These are phyloP conservation scores for Musa schizocarpa DNA, from an alignment of 176 grass and related monocot genomes.

Conservation along the genomic window DNA sequence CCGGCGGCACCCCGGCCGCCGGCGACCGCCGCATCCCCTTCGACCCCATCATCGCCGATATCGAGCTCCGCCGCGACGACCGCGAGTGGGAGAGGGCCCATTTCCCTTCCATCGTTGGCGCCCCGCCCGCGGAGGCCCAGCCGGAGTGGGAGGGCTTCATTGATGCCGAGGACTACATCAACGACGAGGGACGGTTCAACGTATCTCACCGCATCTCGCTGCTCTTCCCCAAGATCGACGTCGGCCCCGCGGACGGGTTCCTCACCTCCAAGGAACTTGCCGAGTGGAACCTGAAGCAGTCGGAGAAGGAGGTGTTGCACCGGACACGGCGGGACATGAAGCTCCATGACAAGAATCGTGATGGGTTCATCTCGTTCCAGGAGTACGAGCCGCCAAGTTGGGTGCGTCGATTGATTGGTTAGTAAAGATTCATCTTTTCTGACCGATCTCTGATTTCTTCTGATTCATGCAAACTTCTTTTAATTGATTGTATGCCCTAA, in stretches of 20 bases:
- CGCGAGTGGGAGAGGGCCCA: slow-evolving; percentile 72
- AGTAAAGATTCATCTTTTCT: slow-evolving; percentile 13
- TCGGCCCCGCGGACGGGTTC: slow-evolving; percentile 48
- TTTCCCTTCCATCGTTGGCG: slow-evolving; percentile 34
- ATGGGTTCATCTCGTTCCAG: slow-evolving; percentile 62
- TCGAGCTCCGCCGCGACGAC: slow-evolving; percentile 63
- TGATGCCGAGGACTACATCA: slow-evolving; percentile 62
- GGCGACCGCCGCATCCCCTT: slow-evolving; percentile 43
- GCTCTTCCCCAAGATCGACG: slow-evolving; percentile 82
- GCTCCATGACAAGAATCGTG: slow-evolving; percentile 70
- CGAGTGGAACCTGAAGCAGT: slow-evolving; percentile 63
- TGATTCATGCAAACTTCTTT: not conserved
- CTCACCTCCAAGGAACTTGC: slow-evolving; percentile 58
- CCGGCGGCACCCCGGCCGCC: not conserved
- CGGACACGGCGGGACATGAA: slow-evolving; percentile 65
- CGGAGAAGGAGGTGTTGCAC: slow-evolving; percentile 62
- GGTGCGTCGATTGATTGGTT: slow-evolving; percentile 68
- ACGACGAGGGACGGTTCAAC: slow-evolving; percentile 60
- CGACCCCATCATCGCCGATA: slow-evolving; percentile 69
- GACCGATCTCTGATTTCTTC: slow-evolving; percentile 15
- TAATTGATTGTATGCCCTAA: not conserved
- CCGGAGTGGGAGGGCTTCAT: slow-evolving; percentile 50
- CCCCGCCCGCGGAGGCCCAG: slow-evolving; percentile 61
- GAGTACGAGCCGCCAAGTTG: slow-evolving; percentile 83
- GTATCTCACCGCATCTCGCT: slow-evolving; percentile 49